Evolutionary conservation across 31 red algal genomes (phyloP).

Genomic region (Asparagopsis taxiformis): DNA sequence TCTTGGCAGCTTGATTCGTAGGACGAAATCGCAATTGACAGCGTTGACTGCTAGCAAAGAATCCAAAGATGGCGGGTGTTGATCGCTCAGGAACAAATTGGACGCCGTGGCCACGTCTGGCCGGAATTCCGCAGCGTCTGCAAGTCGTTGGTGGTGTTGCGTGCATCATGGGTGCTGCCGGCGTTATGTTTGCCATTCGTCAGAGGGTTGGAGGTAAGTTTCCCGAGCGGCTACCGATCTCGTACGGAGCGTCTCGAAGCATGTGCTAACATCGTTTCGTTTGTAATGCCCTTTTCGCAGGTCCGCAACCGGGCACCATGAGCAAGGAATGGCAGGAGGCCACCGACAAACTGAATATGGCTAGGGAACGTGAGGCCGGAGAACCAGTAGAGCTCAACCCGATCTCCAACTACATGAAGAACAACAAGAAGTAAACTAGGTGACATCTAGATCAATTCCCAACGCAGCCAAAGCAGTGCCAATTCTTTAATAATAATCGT

Average conservation of each 20-base stretch:
- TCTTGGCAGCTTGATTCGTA: too few relatives aligned
- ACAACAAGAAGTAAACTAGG: slow-evolving; percentile 23
- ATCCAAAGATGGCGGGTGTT: slow-evolving; percentile 40
- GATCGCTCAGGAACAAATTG: slow-evolving; percentile 83
- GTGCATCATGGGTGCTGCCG: slow-evolving; percentile 64
- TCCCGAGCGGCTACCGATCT: neutral
- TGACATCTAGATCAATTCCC: neutral
- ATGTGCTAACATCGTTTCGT: neutral
- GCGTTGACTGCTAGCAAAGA: neutral
- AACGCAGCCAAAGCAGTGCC: too few relatives aligned
- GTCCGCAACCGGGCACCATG: slow-evolving; percentile 37
- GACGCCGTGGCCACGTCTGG: slow-evolving; percentile 78
- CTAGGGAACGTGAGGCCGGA: slow-evolving; percentile 43
- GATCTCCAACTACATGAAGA: slow-evolving; percentile 45
- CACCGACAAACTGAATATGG: slow-evolving; percentile 14
- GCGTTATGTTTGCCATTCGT: slow-evolving; percentile 12
- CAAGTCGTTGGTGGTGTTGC: slow-evolving; percentile 77
- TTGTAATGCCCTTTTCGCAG: slow-evolving; percentile 6
- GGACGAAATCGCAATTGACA: too few relatives aligned
- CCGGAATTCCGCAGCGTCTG: slow-evolving; percentile 37
- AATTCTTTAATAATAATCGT: too few relatives aligned
- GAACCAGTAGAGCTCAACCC: slow-evolving; percentile 78
- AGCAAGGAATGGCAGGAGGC: slow-evolving; percentile 77
- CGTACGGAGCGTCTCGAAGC: too few relatives aligned
- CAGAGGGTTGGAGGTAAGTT: slow-evolving; percentile 17